Conservation (phyloP, 805 yeast genomes). For the Schwanniomyces pseudopolymorphus region DNA sequence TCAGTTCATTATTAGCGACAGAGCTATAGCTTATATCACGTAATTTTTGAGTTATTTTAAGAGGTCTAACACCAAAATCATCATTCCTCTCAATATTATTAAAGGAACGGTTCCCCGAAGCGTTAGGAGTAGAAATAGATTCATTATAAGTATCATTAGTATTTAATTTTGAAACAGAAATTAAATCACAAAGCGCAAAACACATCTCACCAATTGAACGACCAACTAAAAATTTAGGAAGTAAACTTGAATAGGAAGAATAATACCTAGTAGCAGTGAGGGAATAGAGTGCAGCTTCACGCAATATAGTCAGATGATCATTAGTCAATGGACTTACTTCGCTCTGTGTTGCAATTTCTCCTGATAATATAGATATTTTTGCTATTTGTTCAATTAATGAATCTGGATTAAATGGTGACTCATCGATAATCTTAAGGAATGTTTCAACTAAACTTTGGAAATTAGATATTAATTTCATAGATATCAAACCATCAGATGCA, state of each 20-base stretch:
- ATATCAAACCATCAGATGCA: conserved; percentile 45
- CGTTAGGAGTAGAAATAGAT: neutral
- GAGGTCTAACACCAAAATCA: conserved; percentile 58
- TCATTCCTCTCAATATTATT: conserved; percentile 5
- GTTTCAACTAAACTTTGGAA: conserved; percentile 52
- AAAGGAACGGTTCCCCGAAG: neutral
- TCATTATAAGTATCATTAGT: conserved; percentile 7
- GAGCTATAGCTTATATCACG: conserved; percentile 11
- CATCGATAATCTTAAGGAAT: conserved; percentile 34
- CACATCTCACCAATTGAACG: conserved; percentile 75
- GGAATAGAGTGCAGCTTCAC: conserved; percentile 69
- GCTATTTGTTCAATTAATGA: conserved; percentile 53
- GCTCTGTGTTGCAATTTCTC: conserved; percentile 37
- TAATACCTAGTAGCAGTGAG: conserved; percentile 77
- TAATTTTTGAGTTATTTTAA: conserved; percentile 63
- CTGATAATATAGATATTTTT: conserved; percentile 46
- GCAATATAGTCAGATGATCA: conserved; percentile 48
- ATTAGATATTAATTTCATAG: conserved; percentile 42
- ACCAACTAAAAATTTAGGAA: conserved; percentile 72
- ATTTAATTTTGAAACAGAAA: conserved; percentile 52
- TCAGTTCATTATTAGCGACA: neutral
- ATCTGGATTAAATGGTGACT: conserved; percentile 29
- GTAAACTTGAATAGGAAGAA: conserved; percentile 57
- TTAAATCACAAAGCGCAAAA: conserved; percentile 61
- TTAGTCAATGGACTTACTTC: conserved; percentile 22